Percentiles rank a stretch among this genome's conserved stretches.
Evolutionary conservation across 2,329 filamentous ascomycete genomes (phyloP).

Genomic region (Pseudopithomyces chartarum): DNA sequence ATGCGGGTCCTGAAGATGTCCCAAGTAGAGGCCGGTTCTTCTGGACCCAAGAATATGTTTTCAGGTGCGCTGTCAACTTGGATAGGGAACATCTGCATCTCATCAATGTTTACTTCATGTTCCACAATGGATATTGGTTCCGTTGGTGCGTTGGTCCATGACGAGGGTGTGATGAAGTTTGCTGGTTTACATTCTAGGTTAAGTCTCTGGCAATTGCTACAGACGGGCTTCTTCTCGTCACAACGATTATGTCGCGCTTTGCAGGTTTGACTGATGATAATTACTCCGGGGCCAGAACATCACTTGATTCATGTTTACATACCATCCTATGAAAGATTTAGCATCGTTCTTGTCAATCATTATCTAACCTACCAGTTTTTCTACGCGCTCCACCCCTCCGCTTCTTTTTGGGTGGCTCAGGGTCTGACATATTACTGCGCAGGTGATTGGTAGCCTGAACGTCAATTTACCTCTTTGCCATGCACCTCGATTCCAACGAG

Average conservation of each 20-base stretch:
- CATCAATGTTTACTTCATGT: background rate
- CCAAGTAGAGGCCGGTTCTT: constrained; percentile 19
- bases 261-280: constrained; percentile 32
- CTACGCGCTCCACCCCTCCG: constrained; percentile 31
- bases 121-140: background rate
- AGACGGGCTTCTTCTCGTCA: constrained; percentile 40
- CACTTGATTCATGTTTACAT: background rate
- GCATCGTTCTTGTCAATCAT: background rate
- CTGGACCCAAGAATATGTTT: constrained; percentile 5
- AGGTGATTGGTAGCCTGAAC: background rate
- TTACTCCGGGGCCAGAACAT: background rate
- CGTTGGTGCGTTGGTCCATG: constrained; percentile 13
- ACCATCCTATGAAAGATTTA: constrained; percentile 23
- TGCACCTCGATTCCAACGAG: background rate
- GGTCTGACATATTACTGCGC: constrained; percentile 4
- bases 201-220: constrained; percentile 38
- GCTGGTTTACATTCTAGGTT: constrained; percentile 33
- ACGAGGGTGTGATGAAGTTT: constrained; percentile 23
- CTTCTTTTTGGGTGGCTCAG: constrained; percentile 24
- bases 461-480: background rate
- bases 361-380: constrained; percentile 25
- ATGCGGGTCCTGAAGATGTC: constrained; percentile 35
- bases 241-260: constrained; percentile 42
- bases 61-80: constrained; percentile 3
- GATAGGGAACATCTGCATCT: background rate